Conservation (phyloP, 2,329 filamentous ascomycete genomes). For the Aspergillus sclerotialis region DNA sequence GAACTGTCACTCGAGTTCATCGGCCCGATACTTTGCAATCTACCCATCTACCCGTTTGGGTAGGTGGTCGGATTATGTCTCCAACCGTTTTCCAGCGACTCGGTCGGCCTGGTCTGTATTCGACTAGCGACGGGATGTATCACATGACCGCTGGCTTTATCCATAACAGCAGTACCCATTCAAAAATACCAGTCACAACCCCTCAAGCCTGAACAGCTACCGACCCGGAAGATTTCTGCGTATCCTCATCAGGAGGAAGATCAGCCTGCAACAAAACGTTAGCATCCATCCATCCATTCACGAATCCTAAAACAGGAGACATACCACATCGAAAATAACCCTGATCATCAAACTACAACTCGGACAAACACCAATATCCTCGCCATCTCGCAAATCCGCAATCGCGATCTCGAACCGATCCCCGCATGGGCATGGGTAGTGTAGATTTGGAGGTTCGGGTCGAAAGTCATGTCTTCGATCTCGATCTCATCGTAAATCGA, state of each 20-base stretch:
- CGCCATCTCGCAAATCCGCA: slow-evolving; percentile 74
- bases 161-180: too few species aligned
- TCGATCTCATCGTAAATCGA: slow-evolving; percentile 96
- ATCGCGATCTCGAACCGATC: slow-evolving; percentile 91
- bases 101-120: too few species aligned
- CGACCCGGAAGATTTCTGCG: slow-evolving; percentile 17
- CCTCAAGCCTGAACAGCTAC: slow-evolving; percentile 36
- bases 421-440: slow-evolving; percentile 95
- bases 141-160: too few species aligned
- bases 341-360: slow-evolving; percentile 96
- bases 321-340: slow-evolving; percentile 82
- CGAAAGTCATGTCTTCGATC: slow-evolving; percentile 97
- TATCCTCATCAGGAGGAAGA: slow-evolving; percentile 43
- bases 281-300: neutral
- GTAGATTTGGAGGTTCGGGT: slow-evolving; percentile 75
- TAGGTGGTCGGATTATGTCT: too few species aligned
- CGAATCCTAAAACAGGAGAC: slow-evolving; percentile 18
- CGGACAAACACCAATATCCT: slow-evolving; percentile 94
- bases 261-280: slow-evolving; percentile 37
- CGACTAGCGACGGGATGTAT: too few species aligned
- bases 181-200: too few species aligned
- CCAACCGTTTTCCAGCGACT: too few species aligned
- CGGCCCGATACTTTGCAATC: too few species aligned
- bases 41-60: too few species aligned
- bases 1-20: too few species aligned